Base-by-base conservation (phyloP, 805 yeast species). In the Cyberlindnera xylosilytica region DNA sequence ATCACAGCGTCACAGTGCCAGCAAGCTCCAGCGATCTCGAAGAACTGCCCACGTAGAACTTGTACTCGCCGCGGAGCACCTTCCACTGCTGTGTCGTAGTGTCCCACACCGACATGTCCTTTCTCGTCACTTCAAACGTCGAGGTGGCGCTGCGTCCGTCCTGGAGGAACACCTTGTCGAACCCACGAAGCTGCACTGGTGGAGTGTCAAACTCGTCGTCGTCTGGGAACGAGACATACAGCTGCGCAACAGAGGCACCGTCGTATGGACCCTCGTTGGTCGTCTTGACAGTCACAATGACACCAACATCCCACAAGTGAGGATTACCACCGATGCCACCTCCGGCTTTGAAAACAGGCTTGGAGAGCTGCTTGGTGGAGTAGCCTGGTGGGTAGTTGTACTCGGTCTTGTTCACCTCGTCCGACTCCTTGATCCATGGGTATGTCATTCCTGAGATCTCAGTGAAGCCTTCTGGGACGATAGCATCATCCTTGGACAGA, bases 321-420 rank as follows among this genome's bases (percentile, higher is more conserved):
- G 78, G 78, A 51, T 78, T 75, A 5, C 83, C 81, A 2, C 81
- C 81, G 15, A 69, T 45, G 1, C 76, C 77, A 24, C 82, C 81
- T 2, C 62, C 66, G 12, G 62, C 52, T 13, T 43, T 33, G 11
- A 60, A 57, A 18, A 55, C 52, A 15, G 54, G 51, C 11, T 30
- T 29, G n/a, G 44, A 46, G 26, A 54, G 59, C 36, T 45, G 49
- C 8, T 52, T 52, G 7, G 59, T 46, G 44, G 50, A 22, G 50
- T 62, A 65, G 2, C 60, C 63, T 10, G 46, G 48, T 19, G 69
- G 68, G 43, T 63, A 65, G 20, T 53, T 42, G 28, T 54, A 62
- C 6, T 44, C 43, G 7, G 36, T 41, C 22, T 27, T 42, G 18
- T 50, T 33, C 42, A 60, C 34, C 12, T 47, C 41, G 12, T 49